Evolutionary conservation across 176 grass and related monocot species (phyloP).

Genomic region (Aegilops umbellulata): DNA sequence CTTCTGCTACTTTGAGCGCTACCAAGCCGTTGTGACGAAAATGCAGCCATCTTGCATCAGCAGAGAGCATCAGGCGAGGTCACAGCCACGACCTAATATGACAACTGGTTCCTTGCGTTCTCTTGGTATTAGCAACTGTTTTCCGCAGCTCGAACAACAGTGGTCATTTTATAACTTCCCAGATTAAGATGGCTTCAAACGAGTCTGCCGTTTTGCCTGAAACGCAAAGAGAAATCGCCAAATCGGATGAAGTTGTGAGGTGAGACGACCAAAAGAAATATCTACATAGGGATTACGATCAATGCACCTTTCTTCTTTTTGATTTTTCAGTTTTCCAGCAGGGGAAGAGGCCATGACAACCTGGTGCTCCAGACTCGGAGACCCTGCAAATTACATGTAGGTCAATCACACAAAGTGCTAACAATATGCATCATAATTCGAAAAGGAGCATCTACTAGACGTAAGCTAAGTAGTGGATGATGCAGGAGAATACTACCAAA

Average conservation of each 20-base stretch:
- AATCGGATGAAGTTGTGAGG: neutral
- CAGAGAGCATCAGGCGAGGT: neutral
- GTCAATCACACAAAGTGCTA: constrained; percentile 1
- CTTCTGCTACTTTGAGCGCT: neutral
- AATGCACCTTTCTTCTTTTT: constrained; percentile 54
- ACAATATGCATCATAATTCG: neutral
- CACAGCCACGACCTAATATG: neutral
- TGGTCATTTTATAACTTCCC: neutral
- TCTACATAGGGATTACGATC: neutral
- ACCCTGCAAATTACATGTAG: constrained; percentile 43
- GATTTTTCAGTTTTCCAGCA: constrained; percentile 81
- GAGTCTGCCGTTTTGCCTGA: constrained; percentile 58
- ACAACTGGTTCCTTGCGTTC: neutral
- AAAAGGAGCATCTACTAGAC: constrained; percentile 1
- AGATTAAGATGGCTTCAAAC: constrained; percentile 39
- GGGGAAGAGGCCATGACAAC: constrained; percentile 74
- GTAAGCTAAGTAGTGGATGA: neutral
- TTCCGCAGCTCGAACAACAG: neutral
- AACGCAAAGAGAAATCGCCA: neutral
- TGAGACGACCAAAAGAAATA: neutral
- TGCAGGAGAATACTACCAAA: neutral
- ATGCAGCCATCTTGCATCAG: neutral
- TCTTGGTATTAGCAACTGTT: neutral
- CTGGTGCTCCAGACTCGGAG: constrained; percentile 71
- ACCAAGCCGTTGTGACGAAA: neutral